These are phyloP conservation scores for Starmerella stigmatis DNA, from an alignment of 805 yeast species.

Conservation along the genomic window DNA sequence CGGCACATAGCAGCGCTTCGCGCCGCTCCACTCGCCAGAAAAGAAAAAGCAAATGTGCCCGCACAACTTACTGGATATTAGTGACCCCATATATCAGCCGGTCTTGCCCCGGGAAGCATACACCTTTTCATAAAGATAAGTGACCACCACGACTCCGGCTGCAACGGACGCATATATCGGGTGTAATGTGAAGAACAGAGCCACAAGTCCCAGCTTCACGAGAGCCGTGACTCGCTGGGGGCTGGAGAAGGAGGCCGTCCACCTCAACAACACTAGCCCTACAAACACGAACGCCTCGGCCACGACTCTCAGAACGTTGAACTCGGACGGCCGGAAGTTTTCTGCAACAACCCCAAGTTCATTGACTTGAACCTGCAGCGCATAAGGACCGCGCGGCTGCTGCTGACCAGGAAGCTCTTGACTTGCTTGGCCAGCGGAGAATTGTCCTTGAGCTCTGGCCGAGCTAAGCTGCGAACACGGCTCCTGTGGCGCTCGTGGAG, in stretches of 20 bases:
- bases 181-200: conserved; percentile 14
- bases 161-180: conserved; percentile 15
- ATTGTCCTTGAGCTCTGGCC: too few relatives aligned
- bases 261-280: conserved; percentile 15
- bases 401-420: neutral
- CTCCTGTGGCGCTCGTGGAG: too few relatives aligned
- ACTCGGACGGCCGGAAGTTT: conserved; percentile 6
- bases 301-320: conserved; percentile 10
- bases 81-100: too few relatives aligned
- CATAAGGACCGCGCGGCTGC: neutral
- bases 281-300: conserved; percentile 20
- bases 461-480: too few relatives aligned
- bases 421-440: too few relatives aligned
- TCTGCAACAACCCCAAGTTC: conserved; percentile 10
- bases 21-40: too few relatives aligned
- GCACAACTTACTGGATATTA: too few relatives aligned
- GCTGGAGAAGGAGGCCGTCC: conserved; percentile 12
- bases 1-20: too few relatives aligned
- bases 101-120: too few relatives aligned
- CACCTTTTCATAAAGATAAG: conserved; percentile 9
- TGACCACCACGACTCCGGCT: neutral
- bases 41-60: too few relatives aligned
- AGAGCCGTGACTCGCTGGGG: conserved; percentile 6
- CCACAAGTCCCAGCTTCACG: conserved; percentile 12
- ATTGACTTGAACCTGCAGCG: neutral